Evolutionary conservation across 345 rosid genomes (phyloP), one percentile per base, ranked within the genome.

Genomic region (Pistacia integerrima): DNA sequence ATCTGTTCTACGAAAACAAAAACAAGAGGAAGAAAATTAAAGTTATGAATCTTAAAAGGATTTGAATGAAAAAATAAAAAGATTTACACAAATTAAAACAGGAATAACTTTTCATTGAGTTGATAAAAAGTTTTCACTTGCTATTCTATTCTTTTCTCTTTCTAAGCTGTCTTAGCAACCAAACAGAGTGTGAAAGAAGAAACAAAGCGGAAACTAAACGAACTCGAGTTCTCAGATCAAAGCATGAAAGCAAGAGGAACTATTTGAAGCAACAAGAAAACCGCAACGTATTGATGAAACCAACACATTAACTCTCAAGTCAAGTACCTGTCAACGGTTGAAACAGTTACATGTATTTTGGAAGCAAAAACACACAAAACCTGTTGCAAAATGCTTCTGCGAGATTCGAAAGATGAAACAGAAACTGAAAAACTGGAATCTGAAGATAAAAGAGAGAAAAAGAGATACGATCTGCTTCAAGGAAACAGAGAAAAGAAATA

Each of bases 121-220:
- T 64, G 44, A 73, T 14, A 64, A 55, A 36, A 56, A 7, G 48
- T 67, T 74, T 25, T 56, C 55, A 38, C 56, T 64, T 33, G 33
- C 58, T 52, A 38, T 70, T 20, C 10, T 5, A 64, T 36, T n/a
- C 17, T 69, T 66, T 11, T 30, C 70, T 67, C 49, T 62, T 72
- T 69, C 66, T 13, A 64, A 49, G 60, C 11, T 75, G 77, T 80
- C 84, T 68, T 72, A 10, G 74, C 33, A 68, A 64, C 75, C 78
- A 75, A 80, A 63, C 73, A 74, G 65, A 62, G 61, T 46, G 20
- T 61, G 8, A 3, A 72, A 72, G 57, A 61, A 46, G 20, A 17
- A 35, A 64, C 0, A 35, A 74, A 20, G 70, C 38, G 55, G 52
- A 35, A 64, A 54, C 36, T n/a, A 54, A 20, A 20, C 35, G 16